These are phyloP conservation scores for Cercis canadensis DNA, from an alignment of 306 rosid genomes.

Conservation along the genomic window DNA sequence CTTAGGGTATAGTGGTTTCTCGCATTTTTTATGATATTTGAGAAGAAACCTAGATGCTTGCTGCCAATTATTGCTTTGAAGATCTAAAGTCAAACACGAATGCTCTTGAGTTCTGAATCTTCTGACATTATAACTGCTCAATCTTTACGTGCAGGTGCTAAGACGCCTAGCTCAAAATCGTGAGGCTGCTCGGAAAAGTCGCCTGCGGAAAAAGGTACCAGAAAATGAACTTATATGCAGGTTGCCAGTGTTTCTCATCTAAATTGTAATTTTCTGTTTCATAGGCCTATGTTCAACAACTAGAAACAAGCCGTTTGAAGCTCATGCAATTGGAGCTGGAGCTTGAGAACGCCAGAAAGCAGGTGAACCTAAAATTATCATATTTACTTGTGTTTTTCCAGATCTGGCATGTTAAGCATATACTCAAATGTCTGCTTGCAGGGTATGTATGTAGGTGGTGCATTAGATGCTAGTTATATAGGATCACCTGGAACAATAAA, in stretches of 20 bases:
- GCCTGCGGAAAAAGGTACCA: slow-evolving; percentile 76
- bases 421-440: slow-evolving; percentile 45
- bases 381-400: slow-evolving; percentile 18
- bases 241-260: slow-evolving; percentile 35
- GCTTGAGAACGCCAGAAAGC: slow-evolving; percentile 67
- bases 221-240: slow-evolving; percentile 28
- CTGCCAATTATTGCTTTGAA: slow-evolving; percentile 1
- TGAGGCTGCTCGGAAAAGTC: slow-evolving; percentile 87
- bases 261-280: slow-evolving; percentile 30
- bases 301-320: slow-evolving; percentile 85
- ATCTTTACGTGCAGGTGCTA: slow-evolving; percentile 49
- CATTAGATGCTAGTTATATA: slow-evolving; percentile 50
- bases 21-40: not conserved
- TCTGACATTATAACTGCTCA: slow-evolving; percentile 22
- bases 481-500: slow-evolving; percentile 61
- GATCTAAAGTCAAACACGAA: slow-evolving; percentile 20
- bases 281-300: slow-evolving; percentile 90
- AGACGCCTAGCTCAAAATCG: slow-evolving; percentile 90
- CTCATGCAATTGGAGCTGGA: slow-evolving; percentile 80
- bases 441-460: slow-evolving; percentile 52
- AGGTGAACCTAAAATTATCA: slow-evolving; percentile 56
- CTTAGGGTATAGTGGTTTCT: too few species aligned
- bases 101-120: not conserved
- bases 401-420: slow-evolving; percentile 12
- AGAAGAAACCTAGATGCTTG: slow-evolving; percentile 16